Base-by-base conservation (phyloP, 306 rosid species). In the Sicyos edulis region DNA sequence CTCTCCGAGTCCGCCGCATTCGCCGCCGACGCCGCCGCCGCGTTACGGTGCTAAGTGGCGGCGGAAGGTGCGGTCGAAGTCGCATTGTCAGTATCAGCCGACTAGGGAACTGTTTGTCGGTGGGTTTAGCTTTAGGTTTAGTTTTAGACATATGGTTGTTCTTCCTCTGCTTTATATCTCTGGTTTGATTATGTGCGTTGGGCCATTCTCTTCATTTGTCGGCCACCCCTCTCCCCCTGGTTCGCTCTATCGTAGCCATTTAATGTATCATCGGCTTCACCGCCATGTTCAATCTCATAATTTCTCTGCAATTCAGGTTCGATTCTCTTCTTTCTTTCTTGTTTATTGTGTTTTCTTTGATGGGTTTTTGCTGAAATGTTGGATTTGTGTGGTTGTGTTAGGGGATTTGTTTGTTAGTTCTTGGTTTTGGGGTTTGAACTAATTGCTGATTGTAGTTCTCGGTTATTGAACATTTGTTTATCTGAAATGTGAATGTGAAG, bases 1-100 rank as follows among this genome's bases (percentile, higher is more conserved):
- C 80, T 89, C 99, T 0, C 99, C 96, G 0, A 91, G 96, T 21
- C 97, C 99, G 0, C 99, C 97, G 9, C 92, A 78, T 10, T 95
- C 37, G 37, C 37, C 37, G 32, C 32, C 32, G 32, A 1, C 32
- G 1, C 2, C 97, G 0, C 99, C 99, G 16, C 89, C 80, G 54
- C 91, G 86, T 12, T 82, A 58, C 9, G 7, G 80, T 13, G 79
- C 85, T n/a, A 79, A 78, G 29, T 82, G 86, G 70, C 86, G 99
- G 16, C 77, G 92, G 40, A 68, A 84, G 58, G n/a, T 82, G 47
- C 82, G 89, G n/a, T 82, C 86, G 2, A 95, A 89, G 37, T 70
- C 83, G 13, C 74, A 76, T 49, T 82, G 84, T 32, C 5, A 32
- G 72, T 5, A 40, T 2, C 81, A 72, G 56, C 68, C 49, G 54